These are phyloP conservation scores for Coccomyxa subellipsoidea DNA, from an alignment of 163 green algal species.

Conservation along the genomic window DNA sequence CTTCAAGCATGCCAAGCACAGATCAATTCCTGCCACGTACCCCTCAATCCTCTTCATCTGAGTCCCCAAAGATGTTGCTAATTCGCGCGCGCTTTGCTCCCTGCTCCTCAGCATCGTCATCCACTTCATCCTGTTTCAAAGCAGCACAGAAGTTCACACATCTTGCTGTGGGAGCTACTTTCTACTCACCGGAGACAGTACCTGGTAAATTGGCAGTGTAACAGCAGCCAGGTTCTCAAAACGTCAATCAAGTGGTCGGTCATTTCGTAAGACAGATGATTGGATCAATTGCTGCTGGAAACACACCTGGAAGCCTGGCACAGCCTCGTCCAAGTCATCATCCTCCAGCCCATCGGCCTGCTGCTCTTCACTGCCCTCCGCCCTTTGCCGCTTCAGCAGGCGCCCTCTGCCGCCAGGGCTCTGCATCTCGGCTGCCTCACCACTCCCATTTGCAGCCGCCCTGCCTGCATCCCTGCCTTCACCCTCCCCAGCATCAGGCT, in stretches of 20 bases:
- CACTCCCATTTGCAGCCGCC: conserved; percentile 1
- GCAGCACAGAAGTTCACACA: no score
- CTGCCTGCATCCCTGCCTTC: background rate
- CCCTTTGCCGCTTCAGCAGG: background rate
- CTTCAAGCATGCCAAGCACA: no score
- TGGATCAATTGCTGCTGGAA: no score
- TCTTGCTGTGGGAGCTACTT: no score
- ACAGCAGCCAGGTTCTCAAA: no score
- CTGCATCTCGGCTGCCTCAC: background rate
- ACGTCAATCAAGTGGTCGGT: no score
- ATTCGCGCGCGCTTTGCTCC: background rate
- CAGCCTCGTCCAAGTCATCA: background rate
- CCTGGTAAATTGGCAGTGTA: no score
- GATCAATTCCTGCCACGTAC: no score
- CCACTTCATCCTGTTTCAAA: background rate
- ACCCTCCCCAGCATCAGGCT: background rate
- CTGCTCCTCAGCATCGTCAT: background rate
- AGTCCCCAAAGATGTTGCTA: conserved; percentile 5
- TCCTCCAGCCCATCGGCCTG: background rate
- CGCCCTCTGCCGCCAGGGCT: background rate
- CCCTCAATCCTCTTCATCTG: conserved; percentile 13
- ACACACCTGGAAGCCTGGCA: no score
- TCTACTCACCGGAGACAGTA: no score
- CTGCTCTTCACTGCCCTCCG: background rate
- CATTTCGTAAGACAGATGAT: no score